Conservation (phyloP, 139 green algal species). For the Chlorella sorokiniana region DNA sequence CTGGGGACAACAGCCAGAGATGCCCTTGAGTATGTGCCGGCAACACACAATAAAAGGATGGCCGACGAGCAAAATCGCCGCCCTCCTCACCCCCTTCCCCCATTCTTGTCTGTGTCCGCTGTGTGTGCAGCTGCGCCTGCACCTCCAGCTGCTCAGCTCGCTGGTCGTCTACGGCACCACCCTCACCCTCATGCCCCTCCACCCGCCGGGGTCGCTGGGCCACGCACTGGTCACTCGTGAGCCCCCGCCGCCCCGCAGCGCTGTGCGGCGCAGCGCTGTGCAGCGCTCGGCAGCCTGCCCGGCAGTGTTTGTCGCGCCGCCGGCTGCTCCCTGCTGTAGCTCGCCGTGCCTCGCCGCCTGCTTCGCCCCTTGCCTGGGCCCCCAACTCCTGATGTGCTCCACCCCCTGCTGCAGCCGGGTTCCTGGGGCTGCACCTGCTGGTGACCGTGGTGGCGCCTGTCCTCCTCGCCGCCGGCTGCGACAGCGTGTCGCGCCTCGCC, state of each 20-base stretch:
- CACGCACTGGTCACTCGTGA: constrained; percentile 1
- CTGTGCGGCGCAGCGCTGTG: background rate
- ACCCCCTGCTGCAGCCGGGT: background rate
- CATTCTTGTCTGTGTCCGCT: no score
- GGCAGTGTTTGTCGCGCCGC: no score
- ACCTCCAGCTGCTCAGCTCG: constrained; percentile 20
- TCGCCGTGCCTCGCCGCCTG: background rate
- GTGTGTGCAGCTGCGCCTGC: constrained; percentile 9
- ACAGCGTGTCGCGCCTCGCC: background rate
- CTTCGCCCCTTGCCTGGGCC: background rate
- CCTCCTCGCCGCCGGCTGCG: background rate
- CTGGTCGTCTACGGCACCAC: background rate
- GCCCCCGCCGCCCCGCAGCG: background rate
- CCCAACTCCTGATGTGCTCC: background rate
- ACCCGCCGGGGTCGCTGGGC: background rate
- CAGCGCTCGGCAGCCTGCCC: no score
- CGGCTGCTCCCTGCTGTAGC: no score
- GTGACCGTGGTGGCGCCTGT: background rate
- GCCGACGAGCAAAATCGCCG: no score
- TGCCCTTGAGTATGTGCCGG: no score
- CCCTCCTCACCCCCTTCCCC: no score
- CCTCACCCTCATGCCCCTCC: constrained; percentile 9
- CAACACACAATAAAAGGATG: no score
- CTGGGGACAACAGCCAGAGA: no score
- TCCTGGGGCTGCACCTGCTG: constrained; percentile 12